These are phyloP conservation scores for Scenedesmus sp. DNA, from an alignment of 163 green algal species.

Conservation along the genomic window DNA sequence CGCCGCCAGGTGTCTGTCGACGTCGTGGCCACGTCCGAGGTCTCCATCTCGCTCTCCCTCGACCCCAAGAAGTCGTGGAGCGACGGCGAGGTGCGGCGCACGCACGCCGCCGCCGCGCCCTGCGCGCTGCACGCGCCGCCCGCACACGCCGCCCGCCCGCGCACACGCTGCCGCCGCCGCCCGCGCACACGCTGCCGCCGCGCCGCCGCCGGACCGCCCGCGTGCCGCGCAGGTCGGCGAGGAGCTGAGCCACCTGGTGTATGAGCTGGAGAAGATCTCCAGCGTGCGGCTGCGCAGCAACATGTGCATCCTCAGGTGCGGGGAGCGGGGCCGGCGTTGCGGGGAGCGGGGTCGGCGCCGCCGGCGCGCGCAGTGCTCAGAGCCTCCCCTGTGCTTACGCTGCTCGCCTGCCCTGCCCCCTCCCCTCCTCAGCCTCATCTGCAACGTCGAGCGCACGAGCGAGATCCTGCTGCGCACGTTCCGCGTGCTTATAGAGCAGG, in stretches of 20 bases:
- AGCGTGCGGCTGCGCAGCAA: constrained; percentile 21
- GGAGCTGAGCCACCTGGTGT: constrained; percentile 82
- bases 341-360: too few relatives aligned
- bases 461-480: constrained; percentile 87
- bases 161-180: too few relatives aligned
- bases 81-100: constrained; percentile 76
- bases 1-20: constrained; percentile 98
- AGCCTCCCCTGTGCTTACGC: too few relatives aligned
- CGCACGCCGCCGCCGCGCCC: too few relatives aligned
- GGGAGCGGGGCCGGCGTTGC: too few relatives aligned
- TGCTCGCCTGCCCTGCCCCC: too few relatives aligned
- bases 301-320: constrained; percentile 91
- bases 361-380: too few relatives aligned
- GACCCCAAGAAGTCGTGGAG: constrained; percentile 90
- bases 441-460: constrained; percentile 90
- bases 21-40: constrained; percentile 93
- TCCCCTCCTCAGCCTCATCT: constrained; percentile 98
- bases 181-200: too few relatives aligned
- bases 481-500: constrained; percentile 55
- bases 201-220: too few relatives aligned
- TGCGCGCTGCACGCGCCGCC: too few relatives aligned
- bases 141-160: too few relatives aligned
- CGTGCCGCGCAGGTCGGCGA: constrained; percentile 56
- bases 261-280: constrained; percentile 57
- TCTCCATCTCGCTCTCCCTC: constrained; percentile 93